Percentiles rank a stretch among this genome's conserved stretches.
These are phyloP conservation scores for Russula virescens DNA, from an alignment of 768 basidiomycete species.

Conservation along the genomic window DNA sequence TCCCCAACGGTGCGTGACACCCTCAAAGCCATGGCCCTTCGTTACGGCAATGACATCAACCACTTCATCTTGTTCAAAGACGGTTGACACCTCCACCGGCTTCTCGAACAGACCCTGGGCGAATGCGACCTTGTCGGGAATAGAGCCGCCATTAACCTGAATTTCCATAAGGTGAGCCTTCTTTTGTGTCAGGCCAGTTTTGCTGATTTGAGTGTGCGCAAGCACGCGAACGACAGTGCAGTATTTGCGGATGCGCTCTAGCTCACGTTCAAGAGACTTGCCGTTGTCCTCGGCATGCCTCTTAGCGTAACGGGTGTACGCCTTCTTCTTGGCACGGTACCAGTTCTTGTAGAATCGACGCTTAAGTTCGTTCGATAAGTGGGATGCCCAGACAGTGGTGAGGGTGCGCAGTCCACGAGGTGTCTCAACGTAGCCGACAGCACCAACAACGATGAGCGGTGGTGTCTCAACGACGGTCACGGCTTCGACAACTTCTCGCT, in stretches of 20 bases:
- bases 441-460: constrained; percentile 93
- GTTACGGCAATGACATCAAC: constrained; percentile 98
- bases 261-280: constrained; percentile 88
- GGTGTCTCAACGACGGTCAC: constrained; percentile 96
- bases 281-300: constrained; percentile 95
- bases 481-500: constrained; percentile 98
- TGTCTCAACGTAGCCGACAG: constrained; percentile 99
- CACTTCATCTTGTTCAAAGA: constrained; percentile 97
- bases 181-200: constrained; percentile 97
- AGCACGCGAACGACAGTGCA: constrained; percentile 99
- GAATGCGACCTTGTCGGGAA: constrained; percentile 97
- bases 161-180: constrained; percentile 99
- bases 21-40: constrained; percentile 99
- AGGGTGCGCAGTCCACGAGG: constrained; percentile 98
- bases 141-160: constrained; percentile 94
- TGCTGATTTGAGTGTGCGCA: constrained; percentile 97
- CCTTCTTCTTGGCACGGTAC: constrained; percentile 99
- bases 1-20: constrained; percentile 99
- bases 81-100: constrained; percentile 72
- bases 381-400: constrained; percentile 98
- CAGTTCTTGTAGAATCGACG: constrained; percentile 99
- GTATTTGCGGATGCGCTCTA: constrained; percentile 99
- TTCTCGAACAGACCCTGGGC: constrained; percentile 95
- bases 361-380: constrained; percentile 96
- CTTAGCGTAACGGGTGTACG: constrained; percentile 99